Conservation (phyloP, 495 filamentous ascomycete species). For the Neurospora intermedia region DNA sequence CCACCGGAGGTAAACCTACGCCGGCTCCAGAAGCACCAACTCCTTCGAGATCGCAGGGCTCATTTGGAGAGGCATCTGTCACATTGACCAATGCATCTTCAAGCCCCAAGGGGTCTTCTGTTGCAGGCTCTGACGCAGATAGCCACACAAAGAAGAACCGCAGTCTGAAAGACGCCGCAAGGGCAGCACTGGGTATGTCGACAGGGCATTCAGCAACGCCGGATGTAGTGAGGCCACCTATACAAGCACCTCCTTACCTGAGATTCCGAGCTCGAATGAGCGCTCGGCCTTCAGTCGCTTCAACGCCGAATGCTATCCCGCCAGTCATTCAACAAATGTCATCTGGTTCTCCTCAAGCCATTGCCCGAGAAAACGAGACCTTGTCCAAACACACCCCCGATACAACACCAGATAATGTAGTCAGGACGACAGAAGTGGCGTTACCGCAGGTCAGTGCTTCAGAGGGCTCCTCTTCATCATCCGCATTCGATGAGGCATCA, state of each 20-base stretch:
- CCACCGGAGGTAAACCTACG: not conserved
- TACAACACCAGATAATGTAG: not conserved
- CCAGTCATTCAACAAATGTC: not conserved
- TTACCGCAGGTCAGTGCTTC: slow-evolving; percentile 12
- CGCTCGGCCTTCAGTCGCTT: not conserved
- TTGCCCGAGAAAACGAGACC: not conserved
- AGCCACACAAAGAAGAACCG: slow-evolving; percentile 15
- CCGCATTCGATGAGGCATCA: slow-evolving; percentile 32
- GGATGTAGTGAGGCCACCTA: not conserved
- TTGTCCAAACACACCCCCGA: slow-evolving; percentile 1
- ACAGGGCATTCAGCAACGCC: slow-evolving; percentile 1
- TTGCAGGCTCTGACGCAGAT: slow-evolving; percentile 4
- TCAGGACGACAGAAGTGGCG: slow-evolving; percentile 7
- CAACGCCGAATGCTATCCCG: not conserved
- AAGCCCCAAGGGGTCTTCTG: slow-evolving; percentile 9
- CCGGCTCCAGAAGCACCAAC: not conserved
- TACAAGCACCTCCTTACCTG: slow-evolving; percentile 6
- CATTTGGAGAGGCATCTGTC: not conserved
- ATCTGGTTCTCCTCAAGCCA: not conserved
- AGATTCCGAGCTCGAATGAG: slow-evolving; percentile 10
- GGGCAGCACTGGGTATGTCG: slow-evolving; percentile 13
- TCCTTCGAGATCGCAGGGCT: slow-evolving; percentile 12
- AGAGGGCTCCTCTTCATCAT: slow-evolving; percentile 36
- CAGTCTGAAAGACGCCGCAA: slow-evolving; percentile 17
- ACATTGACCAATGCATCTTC: not conserved